Percentiles rank a stretch among this genome's conserved stretches.
Conservation (phyloP, 2,329 filamentous ascomycete species). For the Botryotinia narcissicola region DNA sequence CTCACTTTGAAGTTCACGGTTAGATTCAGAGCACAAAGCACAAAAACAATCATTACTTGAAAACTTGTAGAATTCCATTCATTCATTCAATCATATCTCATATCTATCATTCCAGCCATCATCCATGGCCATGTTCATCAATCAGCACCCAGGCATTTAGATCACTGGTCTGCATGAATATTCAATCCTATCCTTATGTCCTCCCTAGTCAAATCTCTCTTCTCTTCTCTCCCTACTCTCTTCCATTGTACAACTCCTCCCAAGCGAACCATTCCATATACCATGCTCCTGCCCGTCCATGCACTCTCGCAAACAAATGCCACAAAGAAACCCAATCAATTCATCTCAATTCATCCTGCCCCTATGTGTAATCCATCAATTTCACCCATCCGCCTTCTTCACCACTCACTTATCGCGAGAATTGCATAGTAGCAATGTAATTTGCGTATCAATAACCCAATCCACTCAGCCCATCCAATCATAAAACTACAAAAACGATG, state of each 20-base stretch:
- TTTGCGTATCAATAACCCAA: background rate
- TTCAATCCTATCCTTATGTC: background rate
- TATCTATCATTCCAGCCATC: slow-evolving; percentile 9
- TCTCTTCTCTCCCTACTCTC: too few species aligned
- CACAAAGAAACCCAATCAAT: background rate
- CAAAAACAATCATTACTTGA: background rate
- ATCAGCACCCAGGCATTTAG: slow-evolving; percentile 3
- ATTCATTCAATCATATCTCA: slow-evolving; percentile 16
- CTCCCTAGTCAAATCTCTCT: background rate
- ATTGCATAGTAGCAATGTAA: background rate
- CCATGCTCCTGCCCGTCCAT: background rate
- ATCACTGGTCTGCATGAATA: slow-evolving; percentile 1
- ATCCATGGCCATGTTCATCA: background rate
- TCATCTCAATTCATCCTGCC: background rate
- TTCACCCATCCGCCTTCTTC: background rate
- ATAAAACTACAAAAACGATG: slow-evolving; percentile 18
- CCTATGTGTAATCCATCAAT: slow-evolving; percentile 14
- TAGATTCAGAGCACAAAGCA: background rate
- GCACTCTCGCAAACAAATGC: slow-evolving; percentile 14
- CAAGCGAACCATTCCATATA: slow-evolving; percentile 3
- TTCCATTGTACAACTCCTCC: slow-evolving; percentile 4
- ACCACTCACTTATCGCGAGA: background rate
- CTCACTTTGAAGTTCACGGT: background rate
- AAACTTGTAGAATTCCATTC: slow-evolving; percentile 10
- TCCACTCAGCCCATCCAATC: background rate